A percentile compares a stretch with the other conserved stretches of the same genome.
Conservation (phyloP, 2,329 filamentous ascomycete genomes). For the Bipolaris zeicola region DNA sequence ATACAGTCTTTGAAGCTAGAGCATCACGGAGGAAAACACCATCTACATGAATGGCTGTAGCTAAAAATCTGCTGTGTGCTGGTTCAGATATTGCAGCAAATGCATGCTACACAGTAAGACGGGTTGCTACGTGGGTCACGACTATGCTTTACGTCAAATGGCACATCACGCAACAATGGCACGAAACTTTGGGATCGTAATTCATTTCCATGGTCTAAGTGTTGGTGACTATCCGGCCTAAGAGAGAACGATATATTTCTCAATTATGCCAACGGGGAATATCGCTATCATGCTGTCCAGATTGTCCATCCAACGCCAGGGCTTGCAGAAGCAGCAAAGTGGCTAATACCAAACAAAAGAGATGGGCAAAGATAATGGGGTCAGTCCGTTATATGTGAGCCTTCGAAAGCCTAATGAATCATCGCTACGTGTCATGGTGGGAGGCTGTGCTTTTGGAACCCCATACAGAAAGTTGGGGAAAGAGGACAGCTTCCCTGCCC, state of each 20-base stretch:
- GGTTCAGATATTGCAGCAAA: background rate
- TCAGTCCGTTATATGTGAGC: background rate
- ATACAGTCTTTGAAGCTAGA: background rate
- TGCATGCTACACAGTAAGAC: background rate
- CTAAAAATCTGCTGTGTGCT: background rate
- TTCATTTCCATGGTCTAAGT: slow-evolving; percentile 27
- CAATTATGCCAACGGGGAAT: slow-evolving; percentile 20
- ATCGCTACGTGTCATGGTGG: background rate
- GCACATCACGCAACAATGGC: background rate
- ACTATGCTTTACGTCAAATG: background rate
- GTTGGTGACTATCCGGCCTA: slow-evolving; percentile 11
- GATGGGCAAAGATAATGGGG: slow-evolving; percentile 4
- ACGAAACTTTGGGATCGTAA: slow-evolving; percentile 14
- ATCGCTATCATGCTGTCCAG: slow-evolving; percentile 23
- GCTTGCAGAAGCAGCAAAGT: slow-evolving; percentile 17
- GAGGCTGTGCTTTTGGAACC: slow-evolving; percentile 1
- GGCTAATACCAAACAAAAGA: slow-evolving; percentile 20
- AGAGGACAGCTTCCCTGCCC: background rate
- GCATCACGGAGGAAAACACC: background rate
- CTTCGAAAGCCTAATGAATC: background rate
- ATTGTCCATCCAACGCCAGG: slow-evolving; percentile 28
- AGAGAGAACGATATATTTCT: slow-evolving; percentile 10
- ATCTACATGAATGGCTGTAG: background rate
- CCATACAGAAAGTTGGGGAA: background rate
- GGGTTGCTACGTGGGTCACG: background rate